Evolutionary conservation across 164 flowering plant species (phyloP), one percentile per base, ranked within the genome.

Genomic region (Dillenia turbinata): DNA sequence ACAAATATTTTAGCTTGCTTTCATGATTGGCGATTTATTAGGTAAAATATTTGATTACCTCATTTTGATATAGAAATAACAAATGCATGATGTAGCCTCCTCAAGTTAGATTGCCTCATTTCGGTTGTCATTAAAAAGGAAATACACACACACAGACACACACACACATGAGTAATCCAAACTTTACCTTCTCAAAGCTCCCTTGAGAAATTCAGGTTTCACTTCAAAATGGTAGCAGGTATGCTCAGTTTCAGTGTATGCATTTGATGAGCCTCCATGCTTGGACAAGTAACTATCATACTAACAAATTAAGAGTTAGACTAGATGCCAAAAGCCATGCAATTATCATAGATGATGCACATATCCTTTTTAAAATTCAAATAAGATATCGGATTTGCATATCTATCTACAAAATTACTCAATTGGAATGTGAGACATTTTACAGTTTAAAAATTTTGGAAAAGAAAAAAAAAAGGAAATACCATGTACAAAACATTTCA

Each of bases 151-250:
- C 1, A 19, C 1, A 19, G n/a, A 19, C 1, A 19, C 1, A 19
- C 1, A 19, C 1, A 19, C 1, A 19, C 22, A 66, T 57, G 13
- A 59, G 51, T 60, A 44, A 43, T 54, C 14, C 9, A 19, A 49
- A 26, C 24, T 54, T 73, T 67, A 94, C 96, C 99, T 87, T 74
- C 51, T 74, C 79, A 95, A 80, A 9, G 98, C 97, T 59, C 93
- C 97, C 65, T 80, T 77, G 56, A 92, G 97, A 75, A 79, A 87
- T 68, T 95, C 97, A 45, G 75, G 78, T 53, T 92, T 89, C 15
- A 95, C 97, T 71, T 95, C 98, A 81, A 95, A 92, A 77, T 95
- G 83, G 74, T 95, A 95, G 77, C 98, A 95, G 12, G 99, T 92
- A 67, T 82, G 81, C 74, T 95, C 98, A 12, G 87, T 65, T 79